Percentiles rank a stretch among this genome's conserved stretches.
Conservation (phyloP, 1,139 yeast genomes). For the Arxiozyma telluris region DNA sequence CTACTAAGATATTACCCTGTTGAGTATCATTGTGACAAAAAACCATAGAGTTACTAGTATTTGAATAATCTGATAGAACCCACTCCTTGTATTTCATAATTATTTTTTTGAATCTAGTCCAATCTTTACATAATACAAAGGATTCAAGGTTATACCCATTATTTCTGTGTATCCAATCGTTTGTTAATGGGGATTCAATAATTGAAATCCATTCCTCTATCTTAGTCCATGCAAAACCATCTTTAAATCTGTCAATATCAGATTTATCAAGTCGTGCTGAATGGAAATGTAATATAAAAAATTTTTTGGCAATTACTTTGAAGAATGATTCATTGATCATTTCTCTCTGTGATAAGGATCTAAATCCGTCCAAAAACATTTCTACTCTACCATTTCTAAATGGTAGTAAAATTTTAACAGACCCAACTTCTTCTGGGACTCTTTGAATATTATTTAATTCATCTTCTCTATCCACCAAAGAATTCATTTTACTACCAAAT, state of each 20-base stretch:
- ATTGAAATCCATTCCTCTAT: conserved; percentile 62
- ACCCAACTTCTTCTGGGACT: conserved; percentile 54
- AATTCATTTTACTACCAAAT: conserved; percentile 81
- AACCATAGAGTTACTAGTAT: conserved; percentile 37
- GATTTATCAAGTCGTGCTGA: conserved; percentile 38
- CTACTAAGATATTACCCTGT: conserved; percentile 73
- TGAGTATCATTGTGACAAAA: conserved; percentile 95
- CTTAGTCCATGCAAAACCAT: conserved; percentile 63
- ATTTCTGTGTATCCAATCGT: conserved; percentile 25
- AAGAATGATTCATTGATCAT: conserved; percentile 57
- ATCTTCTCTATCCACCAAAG: conserved; percentile 68
- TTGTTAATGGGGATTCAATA: conserved; percentile 37
- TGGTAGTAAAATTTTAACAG: conserved; percentile 62
- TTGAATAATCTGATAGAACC: conserved; percentile 49
- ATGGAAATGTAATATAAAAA: conserved; percentile 74
- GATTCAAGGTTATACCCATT: conserved; percentile 31
- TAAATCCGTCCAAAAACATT: conserved; percentile 64
- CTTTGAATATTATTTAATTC: conserved; percentile 63
- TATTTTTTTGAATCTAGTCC: conserved; percentile 40
- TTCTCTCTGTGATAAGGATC: conserved; percentile 51
- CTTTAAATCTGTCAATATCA: conserved; percentile 21
- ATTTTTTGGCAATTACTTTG: conserved; percentile 80
- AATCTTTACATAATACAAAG: conserved; percentile 41
- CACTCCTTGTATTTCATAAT: conserved; percentile 50
- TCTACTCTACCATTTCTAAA: conserved; percentile 87